Evolutionary conservation across 2,329 filamentous ascomycete species (phyloP).

Genomic region (Neonectria faginata): DNA sequence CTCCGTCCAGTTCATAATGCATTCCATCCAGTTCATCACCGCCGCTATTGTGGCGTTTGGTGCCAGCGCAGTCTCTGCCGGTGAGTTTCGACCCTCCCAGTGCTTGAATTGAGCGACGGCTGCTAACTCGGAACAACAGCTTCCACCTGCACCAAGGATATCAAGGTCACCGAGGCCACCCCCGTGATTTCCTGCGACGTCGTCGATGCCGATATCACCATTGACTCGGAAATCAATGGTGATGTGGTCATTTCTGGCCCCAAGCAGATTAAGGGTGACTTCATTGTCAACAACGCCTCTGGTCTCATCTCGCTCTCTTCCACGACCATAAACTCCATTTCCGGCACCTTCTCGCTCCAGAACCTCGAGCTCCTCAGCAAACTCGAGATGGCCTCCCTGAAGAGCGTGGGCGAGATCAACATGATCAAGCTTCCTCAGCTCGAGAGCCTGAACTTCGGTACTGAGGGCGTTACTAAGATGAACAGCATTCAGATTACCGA

Average conservation of each 20-base stretch:
- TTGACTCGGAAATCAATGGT: constrained; percentile 67
- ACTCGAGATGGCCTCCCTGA: constrained; percentile 75
- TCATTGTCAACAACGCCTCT: constrained; percentile 71
- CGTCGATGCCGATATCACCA: constrained; percentile 74
- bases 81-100: constrained; percentile 48
- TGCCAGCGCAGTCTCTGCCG: constrained; percentile 53
- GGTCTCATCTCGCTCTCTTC: constrained; percentile 72
- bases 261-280: constrained; percentile 65
- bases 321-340: constrained; percentile 72
- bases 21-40: constrained; percentile 58
- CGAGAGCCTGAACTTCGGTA: constrained; percentile 62
- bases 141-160: constrained; percentile 60
- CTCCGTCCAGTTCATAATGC: constrained; percentile 57
- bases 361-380: constrained; percentile 76
- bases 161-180: constrained; percentile 74
- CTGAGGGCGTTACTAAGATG: constrained; percentile 72
- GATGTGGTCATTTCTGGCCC: constrained; percentile 72
- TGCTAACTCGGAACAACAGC: constrained; percentile 39
- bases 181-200: constrained; percentile 74
- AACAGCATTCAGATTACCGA: constrained; percentile 81
- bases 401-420: constrained; percentile 72
- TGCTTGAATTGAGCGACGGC: too few species aligned
- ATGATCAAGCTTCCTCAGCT: constrained; percentile 78
- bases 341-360: constrained; percentile 75
- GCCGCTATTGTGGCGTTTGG: constrained; percentile 60